Evolutionary conservation across 139 green algal genomes (phyloP).

Genomic region (Haematococcus lacustris): DNA sequence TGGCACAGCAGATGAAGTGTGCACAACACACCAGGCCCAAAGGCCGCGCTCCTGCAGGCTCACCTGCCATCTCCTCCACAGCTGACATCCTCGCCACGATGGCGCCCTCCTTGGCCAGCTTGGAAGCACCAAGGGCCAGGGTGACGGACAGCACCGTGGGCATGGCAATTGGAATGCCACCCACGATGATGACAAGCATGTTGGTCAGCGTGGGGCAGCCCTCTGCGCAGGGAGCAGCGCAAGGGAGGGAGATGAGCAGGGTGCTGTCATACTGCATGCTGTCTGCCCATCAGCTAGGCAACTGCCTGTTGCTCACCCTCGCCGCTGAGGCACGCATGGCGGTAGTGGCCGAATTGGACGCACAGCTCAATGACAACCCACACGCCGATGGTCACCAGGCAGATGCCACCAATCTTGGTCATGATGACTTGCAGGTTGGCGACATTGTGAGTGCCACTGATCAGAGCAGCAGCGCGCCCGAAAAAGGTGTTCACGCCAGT

Average conservation of each 20-base stretch:
- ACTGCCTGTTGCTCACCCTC: too few relatives aligned
- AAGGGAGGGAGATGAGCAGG: too few relatives aligned
- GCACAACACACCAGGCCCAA: too few relatives aligned
- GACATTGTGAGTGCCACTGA: conserved; percentile 63
- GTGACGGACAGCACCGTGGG: conserved; percentile 84
- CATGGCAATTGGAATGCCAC: conserved; percentile 91
- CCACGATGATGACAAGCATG: conserved; percentile 86
- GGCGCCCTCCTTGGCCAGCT: conserved; percentile 78
- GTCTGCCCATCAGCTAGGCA: too few relatives aligned
- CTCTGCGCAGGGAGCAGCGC: conserved; percentile 27
- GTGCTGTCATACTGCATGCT: too few relatives aligned
- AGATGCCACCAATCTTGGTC: conserved; percentile 73
- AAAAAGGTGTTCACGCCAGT: conserved; percentile 87
- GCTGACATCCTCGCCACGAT: conserved; percentile 84
- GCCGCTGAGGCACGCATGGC: conserved; percentile 50
- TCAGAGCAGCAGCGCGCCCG: conserved; percentile 68
- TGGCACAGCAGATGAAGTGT: too few relatives aligned
- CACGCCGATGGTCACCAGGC: conserved; percentile 71
- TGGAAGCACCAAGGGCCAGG: conserved; percentile 75
- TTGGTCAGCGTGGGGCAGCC: conserved; percentile 75
- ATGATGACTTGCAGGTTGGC: conserved; percentile 84
- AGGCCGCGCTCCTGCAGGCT: too few relatives aligned
- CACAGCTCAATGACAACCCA: conserved; percentile 68
- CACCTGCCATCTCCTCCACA: conserved; percentile 88
- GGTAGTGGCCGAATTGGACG: conserved; percentile 69